Conservation (phyloP, 306 rosid genomes). For the Trifolium dubium region DNA sequence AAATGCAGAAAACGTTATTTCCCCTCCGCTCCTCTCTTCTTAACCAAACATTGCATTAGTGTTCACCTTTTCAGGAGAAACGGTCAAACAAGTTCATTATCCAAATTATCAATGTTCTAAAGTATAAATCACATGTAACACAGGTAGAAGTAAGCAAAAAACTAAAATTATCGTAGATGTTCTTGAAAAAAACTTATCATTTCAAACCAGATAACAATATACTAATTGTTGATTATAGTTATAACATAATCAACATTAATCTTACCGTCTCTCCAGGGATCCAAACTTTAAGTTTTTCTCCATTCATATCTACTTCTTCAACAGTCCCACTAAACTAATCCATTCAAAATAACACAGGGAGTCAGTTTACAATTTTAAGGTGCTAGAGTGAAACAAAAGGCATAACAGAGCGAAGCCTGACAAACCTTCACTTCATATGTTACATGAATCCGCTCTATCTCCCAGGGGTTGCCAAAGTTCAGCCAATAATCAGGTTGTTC, state of each 20-base stretch:
- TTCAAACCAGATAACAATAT: conserved; percentile 39
- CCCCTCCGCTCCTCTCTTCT: background rate
- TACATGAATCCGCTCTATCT: conserved; percentile 71
- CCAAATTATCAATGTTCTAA: conserved; percentile 37
- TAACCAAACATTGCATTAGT: conserved; percentile 5
- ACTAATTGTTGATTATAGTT: background rate
- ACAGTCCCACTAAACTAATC: conserved; percentile 67
- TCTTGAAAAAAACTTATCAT: conserved; percentile 20
- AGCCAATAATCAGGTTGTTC: conserved; percentile 85
- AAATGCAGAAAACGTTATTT: conserved; percentile 4
- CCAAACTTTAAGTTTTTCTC: conserved; percentile 56
- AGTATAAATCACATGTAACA: conserved; percentile 37
- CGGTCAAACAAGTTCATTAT: conserved; percentile 1
- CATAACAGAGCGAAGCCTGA: conserved; percentile 35
- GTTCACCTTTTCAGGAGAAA: conserved; percentile 26
- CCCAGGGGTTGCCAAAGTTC: conserved; percentile 86
- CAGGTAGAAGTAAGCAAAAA: conserved; percentile 19
- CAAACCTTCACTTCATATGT: conserved; percentile 77
- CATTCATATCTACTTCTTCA: conserved; percentile 58
- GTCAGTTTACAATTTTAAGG: conserved; percentile 41
- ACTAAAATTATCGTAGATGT: conserved; percentile 17
- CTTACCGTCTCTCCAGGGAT: conserved; percentile 76
- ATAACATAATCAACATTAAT: conserved; percentile 10
- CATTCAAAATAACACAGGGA: conserved; percentile 45
- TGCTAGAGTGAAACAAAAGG: conserved; percentile 34